These are phyloP conservation scores for Penicillium canescens DNA, from an alignment of 495 filamentous ascomycete genomes.

Conservation along the genomic window DNA sequence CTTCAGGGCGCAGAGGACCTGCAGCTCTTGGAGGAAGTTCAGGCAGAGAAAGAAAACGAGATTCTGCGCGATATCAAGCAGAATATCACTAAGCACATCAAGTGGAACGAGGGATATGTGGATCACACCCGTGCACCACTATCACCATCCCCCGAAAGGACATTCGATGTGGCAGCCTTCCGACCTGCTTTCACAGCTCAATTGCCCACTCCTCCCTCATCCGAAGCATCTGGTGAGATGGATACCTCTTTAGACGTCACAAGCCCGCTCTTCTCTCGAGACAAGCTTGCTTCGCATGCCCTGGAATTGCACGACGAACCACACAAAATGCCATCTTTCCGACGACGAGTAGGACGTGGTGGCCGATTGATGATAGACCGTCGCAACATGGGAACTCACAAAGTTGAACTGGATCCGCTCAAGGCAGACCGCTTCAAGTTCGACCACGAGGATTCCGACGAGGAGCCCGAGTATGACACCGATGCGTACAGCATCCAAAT, in stretches of 20 bases:
- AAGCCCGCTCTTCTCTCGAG: conserved; percentile 45
- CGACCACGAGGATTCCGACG: conserved; percentile 67
- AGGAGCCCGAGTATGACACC: conserved; percentile 69
- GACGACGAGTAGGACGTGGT: conserved; percentile 70
- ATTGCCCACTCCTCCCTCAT: conserved; percentile 83
- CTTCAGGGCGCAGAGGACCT: conserved; percentile 71
- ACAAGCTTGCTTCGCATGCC: conserved; percentile 46
- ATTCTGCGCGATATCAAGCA: conserved; percentile 75
- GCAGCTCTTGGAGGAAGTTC: conserved; percentile 68
- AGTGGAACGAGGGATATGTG: conserved; percentile 82
- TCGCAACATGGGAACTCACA: conserved; percentile 50
- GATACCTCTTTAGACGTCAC: conserved; percentile 46
- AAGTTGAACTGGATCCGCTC: conserved; percentile 49
- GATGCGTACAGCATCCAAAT: conserved; percentile 70
- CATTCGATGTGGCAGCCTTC: conserved; percentile 59
- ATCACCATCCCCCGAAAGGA: conserved; percentile 62
- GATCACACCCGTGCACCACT: conserved; percentile 82
- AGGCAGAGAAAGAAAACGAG: conserved; percentile 79
- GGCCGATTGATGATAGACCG: conserved; percentile 83
- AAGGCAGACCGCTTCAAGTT: conserved; percentile 79
- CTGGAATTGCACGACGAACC: conserved; percentile 50
- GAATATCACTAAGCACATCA: conserved; percentile 77
- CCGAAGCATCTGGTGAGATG: conserved; percentile 64
- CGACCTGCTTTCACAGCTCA: conserved; percentile 81
- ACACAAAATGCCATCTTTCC: conserved; percentile 58